Evolutionary conservation across 202 grass and related monocot genomes (phyloP), one percentile per base, ranked within the genome.

Genomic region (Zoysia matrella): DNA sequence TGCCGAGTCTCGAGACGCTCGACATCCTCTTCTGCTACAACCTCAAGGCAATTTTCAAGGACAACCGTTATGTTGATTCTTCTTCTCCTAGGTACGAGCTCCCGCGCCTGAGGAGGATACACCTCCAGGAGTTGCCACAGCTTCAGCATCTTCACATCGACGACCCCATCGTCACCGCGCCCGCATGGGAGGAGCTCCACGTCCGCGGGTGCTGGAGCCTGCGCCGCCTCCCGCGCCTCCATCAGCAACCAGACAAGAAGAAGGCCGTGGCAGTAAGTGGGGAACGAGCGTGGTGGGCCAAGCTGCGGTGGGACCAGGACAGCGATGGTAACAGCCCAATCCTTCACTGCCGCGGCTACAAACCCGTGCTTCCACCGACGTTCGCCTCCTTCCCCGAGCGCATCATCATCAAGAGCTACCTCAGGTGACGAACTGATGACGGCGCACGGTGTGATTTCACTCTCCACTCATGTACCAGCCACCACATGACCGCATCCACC

Each of bases 21-120:
- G 43, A 60, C 60, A 74, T 85, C 50, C 0, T 73, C 10, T 86
- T 68, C 45, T 86, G 84, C 84, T 74, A 73, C 69, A 74, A 80
- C 3, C 52, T 86, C 11, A 86, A 74, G 69, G 41, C 10, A 74
- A 44, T 80, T 39, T 63, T 62, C 18, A 39, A 62, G 11, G 3
- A 62, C 2, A 2, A 36, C 6, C 22, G 22, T 30, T 30, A 30
- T 30, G 2, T 2, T 4, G 0, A 1, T 4, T 13, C 0, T 8
- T 48, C 0, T 14, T 0, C 0, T 36, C 0, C 0, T 69, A 0
- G 0, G 2, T 40, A 12, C 12, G 0, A 67, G 0, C 53, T 77
- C 10, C 53, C 15, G 0, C 5, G 11, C 11, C 65, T 84, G 1
- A 36, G 13, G 0, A 52, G 6, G 54, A 62, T 84, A 6, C 7